phyloP scores from a whole-genome alignment of 352 stramenopile genomes.

The Pythium brassicae region DNA sequence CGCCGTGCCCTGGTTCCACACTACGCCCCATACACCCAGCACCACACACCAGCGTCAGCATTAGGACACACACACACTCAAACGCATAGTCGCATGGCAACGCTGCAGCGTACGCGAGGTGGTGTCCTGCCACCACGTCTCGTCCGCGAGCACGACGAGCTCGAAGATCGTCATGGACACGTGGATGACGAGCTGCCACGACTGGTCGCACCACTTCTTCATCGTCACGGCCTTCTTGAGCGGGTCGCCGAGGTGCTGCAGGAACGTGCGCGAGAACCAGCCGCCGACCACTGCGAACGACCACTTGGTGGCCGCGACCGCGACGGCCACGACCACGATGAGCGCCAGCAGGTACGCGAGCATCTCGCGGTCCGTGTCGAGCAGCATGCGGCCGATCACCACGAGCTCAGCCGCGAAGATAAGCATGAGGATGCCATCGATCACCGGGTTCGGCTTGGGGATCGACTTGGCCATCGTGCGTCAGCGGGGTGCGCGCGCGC shows the following conservation, averaged over 20 bases:
- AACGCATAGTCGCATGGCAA: not conserved
- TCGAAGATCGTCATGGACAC: constrained; percentile 82
- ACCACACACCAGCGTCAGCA: not conserved
- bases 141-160: constrained; percentile 71
- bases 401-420: constrained; percentile 59
- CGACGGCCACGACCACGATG: constrained; percentile 62
- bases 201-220: constrained; percentile 89
- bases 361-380: constrained; percentile 60
- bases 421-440: constrained; percentile 61
- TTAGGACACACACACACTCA: not conserved
- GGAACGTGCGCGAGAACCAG: constrained; percentile 74
- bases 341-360: constrained; percentile 60
- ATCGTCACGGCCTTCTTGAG: constrained; percentile 78
- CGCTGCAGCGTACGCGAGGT: constrained; percentile 48
- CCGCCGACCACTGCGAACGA: constrained; percentile 56
- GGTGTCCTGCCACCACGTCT: constrained; percentile 86
- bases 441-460: constrained; percentile 56
- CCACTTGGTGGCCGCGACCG: constrained; percentile 65
- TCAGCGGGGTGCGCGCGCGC: not conserved
- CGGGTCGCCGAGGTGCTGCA: constrained; percentile 77
- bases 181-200: constrained; percentile 84
- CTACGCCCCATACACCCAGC: constrained; percentile 14
- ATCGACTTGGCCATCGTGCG: constrained; percentile 52
- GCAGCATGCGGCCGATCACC: constrained; percentile 58
- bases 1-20: constrained; percentile 74